These are phyloP conservation scores for Stachybotrys echinatus DNA, from an alignment of 2,329 filamentous ascomycete species.

Conservation along the genomic window DNA sequence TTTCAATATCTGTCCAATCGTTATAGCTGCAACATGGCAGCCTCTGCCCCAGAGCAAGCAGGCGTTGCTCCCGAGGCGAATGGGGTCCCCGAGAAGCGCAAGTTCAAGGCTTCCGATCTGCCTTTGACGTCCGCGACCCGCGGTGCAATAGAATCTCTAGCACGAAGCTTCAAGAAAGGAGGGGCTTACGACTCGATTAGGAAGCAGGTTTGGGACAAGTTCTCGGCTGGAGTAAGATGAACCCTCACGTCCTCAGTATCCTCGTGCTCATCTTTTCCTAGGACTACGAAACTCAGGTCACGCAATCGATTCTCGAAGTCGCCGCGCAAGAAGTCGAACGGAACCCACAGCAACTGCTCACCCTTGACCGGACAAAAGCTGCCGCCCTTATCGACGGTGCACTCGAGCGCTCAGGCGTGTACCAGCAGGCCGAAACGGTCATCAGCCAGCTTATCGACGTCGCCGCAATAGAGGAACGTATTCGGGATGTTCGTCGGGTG, in stretches of 20 bases:
- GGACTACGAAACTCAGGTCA: slow-evolving; percentile 66
- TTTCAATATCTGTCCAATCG: not conserved
- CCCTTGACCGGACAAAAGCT: slow-evolving; percentile 68
- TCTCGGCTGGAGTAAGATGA: slow-evolving; percentile 63
- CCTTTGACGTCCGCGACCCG: slow-evolving; percentile 69
- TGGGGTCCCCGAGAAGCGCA: slow-evolving; percentile 25
- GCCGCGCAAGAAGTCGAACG: slow-evolving; percentile 71
- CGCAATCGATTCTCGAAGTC: slow-evolving; percentile 61
- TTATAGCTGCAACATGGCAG: slow-evolving; percentile 13
- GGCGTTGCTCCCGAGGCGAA: slow-evolving; percentile 11
- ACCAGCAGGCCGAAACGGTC: slow-evolving; percentile 63
- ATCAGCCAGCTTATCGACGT: slow-evolving; percentile 66
- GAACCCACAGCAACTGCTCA: slow-evolving; percentile 65
- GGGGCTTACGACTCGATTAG: slow-evolving; percentile 75
- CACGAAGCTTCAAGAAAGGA: slow-evolving; percentile 82
- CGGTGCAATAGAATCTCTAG: slow-evolving; percentile 66
- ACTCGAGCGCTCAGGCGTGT: slow-evolving; percentile 70
- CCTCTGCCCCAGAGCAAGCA: slow-evolving; percentile 15
- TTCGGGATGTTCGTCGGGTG: slow-evolving; percentile 61
- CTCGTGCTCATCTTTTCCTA: slow-evolving; percentile 23
- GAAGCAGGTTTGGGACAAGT: slow-evolving; percentile 72
- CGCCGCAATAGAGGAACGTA: slow-evolving; percentile 60
- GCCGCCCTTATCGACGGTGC: slow-evolving; percentile 73
- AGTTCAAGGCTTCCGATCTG: slow-evolving; percentile 69
- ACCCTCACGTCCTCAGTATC: slow-evolving; percentile 1